A percentile compares a stretch with the other conserved stretches of the same genome.
These are phyloP conservation scores for Xerocomus spinulosus DNA, from an alignment of 768 basidiomycete species.

Conservation along the genomic window DNA sequence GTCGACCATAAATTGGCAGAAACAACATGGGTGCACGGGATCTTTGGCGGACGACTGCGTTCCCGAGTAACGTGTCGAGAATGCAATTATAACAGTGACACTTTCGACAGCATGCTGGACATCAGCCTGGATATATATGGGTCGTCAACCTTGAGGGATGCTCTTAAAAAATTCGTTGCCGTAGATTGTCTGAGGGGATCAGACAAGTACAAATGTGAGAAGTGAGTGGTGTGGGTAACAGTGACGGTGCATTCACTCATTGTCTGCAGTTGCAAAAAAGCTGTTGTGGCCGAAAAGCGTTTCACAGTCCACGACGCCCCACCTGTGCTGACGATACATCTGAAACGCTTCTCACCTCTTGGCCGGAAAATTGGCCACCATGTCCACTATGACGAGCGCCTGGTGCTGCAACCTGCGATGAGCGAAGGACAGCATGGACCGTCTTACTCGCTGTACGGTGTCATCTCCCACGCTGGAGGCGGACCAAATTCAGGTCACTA, in stretches of 20 bases:
- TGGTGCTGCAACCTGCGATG: constrained; percentile 77
- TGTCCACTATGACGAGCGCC: constrained; percentile 71
- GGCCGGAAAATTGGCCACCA: constrained; percentile 81
- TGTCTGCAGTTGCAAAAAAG: constrained; percentile 75
- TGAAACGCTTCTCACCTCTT: constrained; percentile 90
- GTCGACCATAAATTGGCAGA: constrained; percentile 66
- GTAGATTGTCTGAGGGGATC: constrained; percentile 81
- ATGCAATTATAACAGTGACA: constrained; percentile 88
- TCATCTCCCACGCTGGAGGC: constrained; percentile 89
- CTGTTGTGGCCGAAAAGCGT: constrained; percentile 84
- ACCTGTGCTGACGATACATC: constrained; percentile 81
- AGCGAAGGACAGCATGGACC: constrained; percentile 75
- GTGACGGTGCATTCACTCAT: constrained; percentile 3
- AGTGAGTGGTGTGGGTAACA: constrained; percentile 50
- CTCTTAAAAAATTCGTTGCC: constrained; percentile 74
- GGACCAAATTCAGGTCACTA: constrained; percentile 97
- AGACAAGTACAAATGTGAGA: constrained; percentile 98
- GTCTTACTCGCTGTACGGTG: constrained; percentile 81
- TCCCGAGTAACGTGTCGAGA: constrained; percentile 84
- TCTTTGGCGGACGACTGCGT: constrained; percentile 89
- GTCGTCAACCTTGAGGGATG: constrained; percentile 58
- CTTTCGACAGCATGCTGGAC: constrained; percentile 92
- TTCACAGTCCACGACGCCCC: constrained; percentile 90
- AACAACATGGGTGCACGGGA: constrained; percentile 89
- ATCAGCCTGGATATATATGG: constrained; percentile 85